Evolutionary conservation across 352 stramenopile genomes (phyloP).

Genomic region (Phytophthora syringae): DNA sequence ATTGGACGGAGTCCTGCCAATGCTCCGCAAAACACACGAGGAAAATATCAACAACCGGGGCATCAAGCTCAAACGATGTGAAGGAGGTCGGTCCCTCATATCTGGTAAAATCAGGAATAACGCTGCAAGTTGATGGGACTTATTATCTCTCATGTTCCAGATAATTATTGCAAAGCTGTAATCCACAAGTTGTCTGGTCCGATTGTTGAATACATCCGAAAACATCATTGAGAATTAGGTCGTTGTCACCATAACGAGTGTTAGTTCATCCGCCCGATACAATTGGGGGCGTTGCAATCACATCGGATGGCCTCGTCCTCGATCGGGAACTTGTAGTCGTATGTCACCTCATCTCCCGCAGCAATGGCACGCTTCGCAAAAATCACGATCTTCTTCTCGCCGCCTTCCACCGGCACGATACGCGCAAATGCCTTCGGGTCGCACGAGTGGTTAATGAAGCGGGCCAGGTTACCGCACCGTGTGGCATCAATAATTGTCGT

Average conservation of each 20-base stretch:
- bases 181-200: not conserved
- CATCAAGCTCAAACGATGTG: not conserved
- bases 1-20: not conserved
- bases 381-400: constrained; percentile 97
- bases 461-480: constrained; percentile 91
- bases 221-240: not conserved
- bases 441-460: constrained; percentile 98
- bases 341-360: constrained; percentile 94
- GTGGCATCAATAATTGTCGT: constrained; percentile 96
- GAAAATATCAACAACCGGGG: not conserved
- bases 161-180: not conserved
- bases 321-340: constrained; percentile 98
- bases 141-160: no score
- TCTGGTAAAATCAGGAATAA: not conserved
- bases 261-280: constrained; percentile 96
- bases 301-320: constrained; percentile 95
- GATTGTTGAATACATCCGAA: no score
- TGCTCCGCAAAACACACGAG: not conserved
- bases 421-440: constrained; percentile 95
- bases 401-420: constrained; percentile 81
- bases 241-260: no score
- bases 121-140: no score
- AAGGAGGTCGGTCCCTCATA: not conserved
- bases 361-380: constrained; percentile 93
- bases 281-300: constrained; percentile 94